Evolutionary conservation across 352 stramenopile genomes (phyloP), one percentile per base, ranked within the genome.

Genomic region (Paralagenidium karlingii): DNA sequence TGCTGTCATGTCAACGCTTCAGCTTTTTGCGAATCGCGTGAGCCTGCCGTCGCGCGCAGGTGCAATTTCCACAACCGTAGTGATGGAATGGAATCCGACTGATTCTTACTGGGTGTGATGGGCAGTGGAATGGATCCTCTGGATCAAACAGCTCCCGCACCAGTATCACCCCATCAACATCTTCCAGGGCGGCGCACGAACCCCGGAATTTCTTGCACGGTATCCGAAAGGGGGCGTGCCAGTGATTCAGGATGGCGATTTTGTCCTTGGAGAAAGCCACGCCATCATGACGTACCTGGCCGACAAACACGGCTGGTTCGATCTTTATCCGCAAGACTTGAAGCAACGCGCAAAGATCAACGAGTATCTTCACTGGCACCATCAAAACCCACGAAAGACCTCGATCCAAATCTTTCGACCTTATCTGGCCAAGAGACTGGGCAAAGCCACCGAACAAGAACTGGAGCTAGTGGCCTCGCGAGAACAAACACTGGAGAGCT

Each of bases 271-370:
- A n/a, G n/a, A 19, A n/a, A 82, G 68, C 47, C 69, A 83, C 40
- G 69, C 69, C 8, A 83, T 83, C 45, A 83, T 83, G 66, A 49
- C 79, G 8, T 83, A 83, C 45, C 55, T 83, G 9, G 53, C 61
- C 12, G 64, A 79, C 39, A 83, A 83, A 49, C 60, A 83, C 33
- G 66, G 63, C 1, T 83, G 69, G 69, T 49, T 63, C 13, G 36
- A 59, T 27, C 81, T 63, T 63, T 83, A 67, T 40, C 69, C 69
- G 1, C 62, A 55, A 22, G 69, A 82, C 34, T 46, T 53, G 21
- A 76, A 75, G 58, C 73, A 68, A 28, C 63, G 68, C 22, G 68
- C 68, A n/a, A n/a, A n/a, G n/a, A n/a, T n/a, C n/a, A n/a, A n/a
- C n/a, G 51, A 82, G 53, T 79, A 75, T 52, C 34, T 82, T 42